Base-by-base conservation (phyloP, 495 filamentous ascomycete genomes). In the Pyronema omphalodes region DNA sequence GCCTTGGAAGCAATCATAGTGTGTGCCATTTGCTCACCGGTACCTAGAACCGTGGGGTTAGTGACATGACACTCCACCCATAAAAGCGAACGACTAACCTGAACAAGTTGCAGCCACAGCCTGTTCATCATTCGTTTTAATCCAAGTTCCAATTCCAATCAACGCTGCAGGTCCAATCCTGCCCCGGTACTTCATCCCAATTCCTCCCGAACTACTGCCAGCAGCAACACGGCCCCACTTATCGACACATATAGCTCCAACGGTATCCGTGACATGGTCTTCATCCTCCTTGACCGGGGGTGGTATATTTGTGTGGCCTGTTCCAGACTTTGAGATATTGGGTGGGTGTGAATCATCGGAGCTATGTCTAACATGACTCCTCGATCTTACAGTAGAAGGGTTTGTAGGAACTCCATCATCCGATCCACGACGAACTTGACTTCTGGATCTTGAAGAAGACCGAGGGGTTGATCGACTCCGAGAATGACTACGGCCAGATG, bases 171-270 rank as follows among this genome's bases (percentile, higher is more conserved):
- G 91, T 3, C 91, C 91, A 60, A 93, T 74, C 43, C 91, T 80
- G 19, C 91, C 91, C 45, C 77, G 75, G 68, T 91, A 87, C 61
- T 98, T 98, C 88, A 98, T 94, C 12, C 93, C 93, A 58, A 96
- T 96, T 6, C 91, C 91, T n/a, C 91, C 91, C 45, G 91, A 98
- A 6, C 91, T 96, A 3, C 93, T 93, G n/a, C 84, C 91, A 7
- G 89, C 91, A 5, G 91, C 93, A 63, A 98, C 94, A 46, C 83
- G 81, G 15, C 91, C 91, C 39, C 72, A 77, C 18, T 71, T 70
- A 60, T 98, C 91, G 55, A 98, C 77, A 41, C 88, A 93, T 59
- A 98, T 91, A 15, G 86, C 93, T 7, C 91, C 91, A 37, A 98
- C 85, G 3, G 91, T 98, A 68, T 98, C 91, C 3, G 82, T 93